phyloP scores from a whole-genome alignment of 2,329 filamentous ascomycete genomes.

The Monosporascus sp. region DNA sequence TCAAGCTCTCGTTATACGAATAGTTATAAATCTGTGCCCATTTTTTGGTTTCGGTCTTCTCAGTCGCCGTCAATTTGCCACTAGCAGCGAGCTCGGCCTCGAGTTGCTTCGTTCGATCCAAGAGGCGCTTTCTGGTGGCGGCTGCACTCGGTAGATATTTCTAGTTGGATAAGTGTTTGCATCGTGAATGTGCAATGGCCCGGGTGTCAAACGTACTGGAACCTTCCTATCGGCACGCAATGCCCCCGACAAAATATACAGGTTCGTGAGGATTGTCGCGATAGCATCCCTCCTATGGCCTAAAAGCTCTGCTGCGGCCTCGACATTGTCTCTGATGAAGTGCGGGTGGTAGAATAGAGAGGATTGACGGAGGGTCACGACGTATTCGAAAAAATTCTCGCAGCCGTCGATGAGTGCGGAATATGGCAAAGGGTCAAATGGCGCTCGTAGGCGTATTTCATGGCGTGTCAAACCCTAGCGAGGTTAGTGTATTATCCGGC shows the following conservation, averaged over 20 bases:
- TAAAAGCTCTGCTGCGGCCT: slow-evolving; percentile 44
- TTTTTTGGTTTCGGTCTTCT: slow-evolving; percentile 34
- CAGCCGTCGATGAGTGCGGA: slow-evolving; percentile 49
- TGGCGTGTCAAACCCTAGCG: slow-evolving; percentile 47
- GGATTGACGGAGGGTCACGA: slow-evolving; percentile 53
- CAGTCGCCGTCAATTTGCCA: slow-evolving; percentile 14
- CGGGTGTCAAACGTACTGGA: slow-evolving; percentile 31
- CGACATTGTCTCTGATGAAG: slow-evolving; percentile 44
- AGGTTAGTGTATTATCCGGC: slow-evolving; percentile 4
- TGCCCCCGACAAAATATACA: slow-evolving; percentile 54
- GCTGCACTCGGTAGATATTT: slow-evolving; percentile 53
- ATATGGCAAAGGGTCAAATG: slow-evolving; percentile 53
- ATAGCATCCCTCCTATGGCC: slow-evolving; percentile 51
- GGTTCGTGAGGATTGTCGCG: slow-evolving; percentile 50
- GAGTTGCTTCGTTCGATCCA: slow-evolving; percentile 45
- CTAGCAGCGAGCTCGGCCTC: slow-evolving; percentile 33
- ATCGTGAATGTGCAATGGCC: neutral
- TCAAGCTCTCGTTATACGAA: slow-evolving; percentile 48
- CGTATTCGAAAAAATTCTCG: slow-evolving; percentile 55
- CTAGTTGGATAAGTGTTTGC: slow-evolving; percentile 15
- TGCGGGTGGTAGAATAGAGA: slow-evolving; percentile 52
- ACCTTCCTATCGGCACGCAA: slow-evolving; percentile 45
- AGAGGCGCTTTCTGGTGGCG: slow-evolving; percentile 44
- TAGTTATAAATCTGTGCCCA: slow-evolving; percentile 55
- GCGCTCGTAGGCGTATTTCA: slow-evolving; percentile 52